These are phyloP conservation scores for Kodamaea sp. DNA, from an alignment of 1,139 yeast species.

Conservation along the genomic window DNA sequence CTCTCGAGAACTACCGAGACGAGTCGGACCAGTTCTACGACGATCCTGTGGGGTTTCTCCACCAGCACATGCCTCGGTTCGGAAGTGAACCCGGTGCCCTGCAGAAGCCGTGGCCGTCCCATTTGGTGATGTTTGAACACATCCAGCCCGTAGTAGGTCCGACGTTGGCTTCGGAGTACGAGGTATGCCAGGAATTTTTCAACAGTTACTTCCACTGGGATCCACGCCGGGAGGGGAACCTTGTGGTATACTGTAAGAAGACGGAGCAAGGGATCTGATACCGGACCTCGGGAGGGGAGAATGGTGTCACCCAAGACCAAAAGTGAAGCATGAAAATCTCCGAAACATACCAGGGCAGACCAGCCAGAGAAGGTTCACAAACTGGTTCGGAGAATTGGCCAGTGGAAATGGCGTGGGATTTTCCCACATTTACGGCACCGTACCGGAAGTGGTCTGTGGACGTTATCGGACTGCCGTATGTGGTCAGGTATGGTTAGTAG, in stretches of 20 bases:
- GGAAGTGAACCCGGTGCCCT: conserved; percentile 1
- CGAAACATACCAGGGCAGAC: too few species aligned
- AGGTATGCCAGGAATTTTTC: conserved; percentile 43
- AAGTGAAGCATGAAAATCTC: too few species aligned
- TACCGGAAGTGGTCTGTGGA: too few species aligned
- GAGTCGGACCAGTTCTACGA: conserved; percentile 85
- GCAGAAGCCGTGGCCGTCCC: conserved; percentile 61
- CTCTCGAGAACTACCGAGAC: conserved; percentile 60
- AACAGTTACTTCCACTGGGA: conserved; percentile 91
- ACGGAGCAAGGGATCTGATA: too few species aligned
- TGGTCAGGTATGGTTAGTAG: too few species aligned
- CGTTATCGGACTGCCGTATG: too few species aligned
- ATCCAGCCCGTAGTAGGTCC: conserved; percentile 44
- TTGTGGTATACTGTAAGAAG: conserved; percentile 52
- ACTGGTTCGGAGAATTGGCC: too few species aligned
- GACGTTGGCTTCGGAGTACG: background rate
- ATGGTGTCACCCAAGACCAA: too few species aligned
- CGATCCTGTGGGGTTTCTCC: conserved; percentile 52
- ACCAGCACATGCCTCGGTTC: conserved; percentile 16
- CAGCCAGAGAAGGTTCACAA: too few species aligned
- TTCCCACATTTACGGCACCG: too few species aligned
- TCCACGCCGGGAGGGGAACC: conserved; percentile 72
- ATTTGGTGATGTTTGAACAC: conserved; percentile 70
- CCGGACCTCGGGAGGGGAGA: too few species aligned
- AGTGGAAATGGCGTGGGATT: too few species aligned